Evolutionary conservation across 345 rosid genomes (phyloP), one percentile per base, ranked within the genome.

Genomic region (Eucalyptus shirleyi): DNA sequence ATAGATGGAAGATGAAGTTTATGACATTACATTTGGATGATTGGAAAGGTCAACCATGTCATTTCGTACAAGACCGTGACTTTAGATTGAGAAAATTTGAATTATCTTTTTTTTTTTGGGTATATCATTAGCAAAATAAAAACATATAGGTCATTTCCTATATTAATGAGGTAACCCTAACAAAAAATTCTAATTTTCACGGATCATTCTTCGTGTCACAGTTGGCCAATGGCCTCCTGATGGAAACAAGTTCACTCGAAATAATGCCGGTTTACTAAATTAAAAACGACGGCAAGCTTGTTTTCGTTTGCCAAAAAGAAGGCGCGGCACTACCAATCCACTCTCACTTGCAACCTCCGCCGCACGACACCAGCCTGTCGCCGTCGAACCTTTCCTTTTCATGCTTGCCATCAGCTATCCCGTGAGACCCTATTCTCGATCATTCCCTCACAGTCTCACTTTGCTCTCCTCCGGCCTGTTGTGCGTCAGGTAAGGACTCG

Each of bases 381-480:
- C 37, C 37, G 21, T 65, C 77, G 2, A 30, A n/a, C 77, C 37
- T 65, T 30, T 16, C 19, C 77, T n/a, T 30, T 16, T 4, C 37
- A 14, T n/a, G 77, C 77, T 65, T 7, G 18, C 77, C 21, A 14
- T 65, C 10, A 17, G 21, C 19, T 8, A 4, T n/a, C 40, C 19
- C 40, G 10, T n/a, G 37, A n/a, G 19, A 65, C 77, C 37, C 37
- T 15, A 15, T 8, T 14, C 37, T 7, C 10, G 40, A n/a, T 3
- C 77, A 16, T n/a, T 65, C 37, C 77, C 77, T 65, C 37, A 15
- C 0, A 53, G 24, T 65, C 72, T 30, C 10, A 1, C 37, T 65
- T 0, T 15, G 9, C 37, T 65, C 10, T 4, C 10, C 77, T 65
- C 19, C 9, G 11, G 37, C 72, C 3, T 6, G 7, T 7, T 0